Conservation (phyloP, 2,329 filamentous ascomycete species). For the Thelonectria olida region DNA sequence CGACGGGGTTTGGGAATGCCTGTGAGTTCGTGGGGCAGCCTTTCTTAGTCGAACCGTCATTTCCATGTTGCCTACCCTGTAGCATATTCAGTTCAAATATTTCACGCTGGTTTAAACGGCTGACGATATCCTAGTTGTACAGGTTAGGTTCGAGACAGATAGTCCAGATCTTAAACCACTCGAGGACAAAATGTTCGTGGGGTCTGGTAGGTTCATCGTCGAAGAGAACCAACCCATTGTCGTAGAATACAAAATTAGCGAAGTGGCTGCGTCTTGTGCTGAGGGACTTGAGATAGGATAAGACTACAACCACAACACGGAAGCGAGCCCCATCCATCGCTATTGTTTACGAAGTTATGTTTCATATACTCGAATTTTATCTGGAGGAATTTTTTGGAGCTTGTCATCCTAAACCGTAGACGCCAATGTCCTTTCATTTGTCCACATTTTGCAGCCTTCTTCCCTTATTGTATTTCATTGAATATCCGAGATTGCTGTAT, state of each 20-base stretch:
- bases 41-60: neutral
- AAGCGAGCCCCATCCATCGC: no score
- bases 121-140: conserved; percentile 43
- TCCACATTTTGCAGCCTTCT: conserved; percentile 23
- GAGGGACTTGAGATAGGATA: conserved; percentile 13
- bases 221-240: conserved; percentile 44
- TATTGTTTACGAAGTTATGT: no score
- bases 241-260: conserved; percentile 55
- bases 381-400: conserved; percentile 26
- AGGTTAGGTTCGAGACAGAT: conserved; percentile 51
- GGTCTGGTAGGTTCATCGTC: conserved; percentile 52
- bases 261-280: conserved; percentile 44
- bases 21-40: conserved; percentile 45
- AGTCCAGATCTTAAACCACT: conserved; percentile 45
- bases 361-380: conserved; percentile 33
- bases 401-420: conserved; percentile 27
- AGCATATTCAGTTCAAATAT: neutral
- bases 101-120: neutral
- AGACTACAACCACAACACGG: no score
- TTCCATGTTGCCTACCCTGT: neutral
- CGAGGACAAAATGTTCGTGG: conserved; percentile 52
- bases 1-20: conserved; percentile 50
- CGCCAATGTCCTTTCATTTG: conserved; percentile 20
- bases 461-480: conserved; percentile 20
- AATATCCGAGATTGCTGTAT: conserved; percentile 34